phyloP scores from a whole-genome alignment of 2,329 filamentous ascomycete species.

The Fusarium humuli region DNA sequence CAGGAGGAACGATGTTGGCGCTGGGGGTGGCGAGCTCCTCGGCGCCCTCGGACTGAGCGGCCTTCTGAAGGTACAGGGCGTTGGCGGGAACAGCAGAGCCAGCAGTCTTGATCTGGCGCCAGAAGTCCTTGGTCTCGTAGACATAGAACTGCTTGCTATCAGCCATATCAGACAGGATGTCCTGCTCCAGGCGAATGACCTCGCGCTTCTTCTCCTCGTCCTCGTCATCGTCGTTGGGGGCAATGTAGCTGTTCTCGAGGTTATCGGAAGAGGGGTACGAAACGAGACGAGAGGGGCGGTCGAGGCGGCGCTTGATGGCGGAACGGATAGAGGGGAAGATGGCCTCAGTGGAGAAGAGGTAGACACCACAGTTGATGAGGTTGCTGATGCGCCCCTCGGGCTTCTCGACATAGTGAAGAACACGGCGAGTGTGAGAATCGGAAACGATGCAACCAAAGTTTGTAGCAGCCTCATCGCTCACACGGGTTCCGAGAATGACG shows the following conservation, averaged over 20 bases:
- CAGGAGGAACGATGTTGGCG: conserved; percentile 88
- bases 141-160: conserved; percentile 99
- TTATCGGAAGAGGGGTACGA: conserved; percentile 98
- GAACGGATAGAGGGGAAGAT: conserved; percentile 96
- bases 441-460: conserved; percentile 99
- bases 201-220: conserved; percentile 84
- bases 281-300: conserved; percentile 83
- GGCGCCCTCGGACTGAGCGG: conserved; percentile 79
- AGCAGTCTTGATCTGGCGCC: conserved; percentile 99
- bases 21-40: conserved; percentile 83
- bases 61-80: conserved; percentile 94
- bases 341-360: conserved; percentile 93
- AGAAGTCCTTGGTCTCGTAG: conserved; percentile 98
- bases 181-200: conserved; percentile 94
- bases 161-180: conserved; percentile 93
- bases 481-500: conserved; percentile 92
- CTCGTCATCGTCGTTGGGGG: conserved; percentile 66
- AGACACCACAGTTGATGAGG: conserved; percentile 99
- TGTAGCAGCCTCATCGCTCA: conserved; percentile 88
- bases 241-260: conserved; percentile 74
- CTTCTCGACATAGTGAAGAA: conserved; percentile 99
- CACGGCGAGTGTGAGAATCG: conserved; percentile 91
- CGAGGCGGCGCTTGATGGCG: conserved; percentile 94
- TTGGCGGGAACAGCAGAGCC: conserved; percentile 97
- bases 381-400: conserved; percentile 97